These are phyloP conservation scores for Talaromyces trachyspermus DNA, from an alignment of 495 filamentous ascomycete species.

Conservation along the genomic window DNA sequence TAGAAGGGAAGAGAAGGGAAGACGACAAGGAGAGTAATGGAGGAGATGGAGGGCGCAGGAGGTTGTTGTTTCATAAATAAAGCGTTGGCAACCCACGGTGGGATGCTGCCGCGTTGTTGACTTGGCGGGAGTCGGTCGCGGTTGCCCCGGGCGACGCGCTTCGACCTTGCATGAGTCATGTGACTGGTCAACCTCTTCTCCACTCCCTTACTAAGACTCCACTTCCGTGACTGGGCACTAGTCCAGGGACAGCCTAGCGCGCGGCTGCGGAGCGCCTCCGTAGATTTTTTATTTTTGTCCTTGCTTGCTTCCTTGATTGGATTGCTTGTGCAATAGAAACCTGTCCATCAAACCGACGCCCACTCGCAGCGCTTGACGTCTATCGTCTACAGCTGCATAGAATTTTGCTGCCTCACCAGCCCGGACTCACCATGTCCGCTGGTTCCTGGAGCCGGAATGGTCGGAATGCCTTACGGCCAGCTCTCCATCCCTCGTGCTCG, in stretches of 20 bases:
- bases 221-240: neutral
- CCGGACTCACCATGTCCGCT: constrained; percentile 2
- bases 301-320: neutral
- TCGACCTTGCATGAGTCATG: neutral
- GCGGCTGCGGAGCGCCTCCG: neutral
- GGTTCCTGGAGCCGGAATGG: constrained; percentile 34
- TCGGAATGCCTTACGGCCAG: constrained; percentile 12
- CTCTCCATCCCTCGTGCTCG: constrained; percentile 22
- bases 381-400: neutral
- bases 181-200: constrained; percentile 7
- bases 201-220: no score
- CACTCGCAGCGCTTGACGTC: neutral
- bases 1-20: neutral
- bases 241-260: neutral
- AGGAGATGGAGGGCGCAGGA: constrained; percentile 13
- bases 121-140: neutral
- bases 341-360: neutral
- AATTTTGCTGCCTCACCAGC: neutral
- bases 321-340: neutral
- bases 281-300: constrained; percentile 4
- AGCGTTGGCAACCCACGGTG: neutral
- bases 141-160: constrained; percentile 5
- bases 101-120: constrained; percentile 8
- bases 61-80: constrained; percentile 2
- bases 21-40: constrained; percentile 15